Evolutionary conservation across 108 stramenopile genomes (phyloP).

Genomic region (Chaetoceros tenuissimus): DNA sequence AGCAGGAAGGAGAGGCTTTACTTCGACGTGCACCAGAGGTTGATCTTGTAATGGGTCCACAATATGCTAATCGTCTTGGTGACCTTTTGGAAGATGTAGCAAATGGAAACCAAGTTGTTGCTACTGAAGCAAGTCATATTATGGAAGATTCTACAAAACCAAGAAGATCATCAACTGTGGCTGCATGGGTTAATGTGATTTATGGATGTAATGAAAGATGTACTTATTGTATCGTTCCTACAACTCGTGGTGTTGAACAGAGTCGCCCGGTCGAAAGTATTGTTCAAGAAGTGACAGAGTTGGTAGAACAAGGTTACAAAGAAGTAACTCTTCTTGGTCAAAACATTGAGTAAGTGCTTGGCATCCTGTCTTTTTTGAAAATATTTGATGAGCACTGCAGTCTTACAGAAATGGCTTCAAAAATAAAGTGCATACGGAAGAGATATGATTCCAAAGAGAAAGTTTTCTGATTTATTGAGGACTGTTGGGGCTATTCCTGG

Average conservation of each 20-base stretch:
- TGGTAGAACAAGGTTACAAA: slow-evolving; percentile 82
- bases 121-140: slow-evolving; percentile 89
- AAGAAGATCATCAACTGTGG: slow-evolving; percentile 57
- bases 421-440: slow-evolving; percentile 76
- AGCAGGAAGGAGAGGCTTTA: slow-evolving; percentile 78
- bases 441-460: slow-evolving; percentile 91
- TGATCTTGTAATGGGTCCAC: slow-evolving; percentile 86
- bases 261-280: slow-evolving; percentile 85
- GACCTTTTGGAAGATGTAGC: slow-evolving; percentile 90
- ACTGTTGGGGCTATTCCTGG: slow-evolving; percentile 67
- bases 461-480: slow-evolving; percentile 87
- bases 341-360: slow-evolving; percentile 76
- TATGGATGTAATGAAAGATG: slow-evolving; percentile 97
- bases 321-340: slow-evolving; percentile 96
- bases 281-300: slow-evolving; percentile 75
- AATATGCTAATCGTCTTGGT: slow-evolving; percentile 92
- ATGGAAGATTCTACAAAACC: slow-evolving; percentile 95
- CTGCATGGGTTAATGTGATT: slow-evolving; percentile 96
- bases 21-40: slow-evolving; percentile 76
- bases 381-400: neutral
- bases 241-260: slow-evolving; percentile 93
- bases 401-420: no score
- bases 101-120: slow-evolving; percentile 91
- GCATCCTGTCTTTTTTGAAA: neutral
- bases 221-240: slow-evolving; percentile 96